Evolutionary conservation across 768 basidiomycete species (phyloP).

Genomic region (Suillus luteus): DNA sequence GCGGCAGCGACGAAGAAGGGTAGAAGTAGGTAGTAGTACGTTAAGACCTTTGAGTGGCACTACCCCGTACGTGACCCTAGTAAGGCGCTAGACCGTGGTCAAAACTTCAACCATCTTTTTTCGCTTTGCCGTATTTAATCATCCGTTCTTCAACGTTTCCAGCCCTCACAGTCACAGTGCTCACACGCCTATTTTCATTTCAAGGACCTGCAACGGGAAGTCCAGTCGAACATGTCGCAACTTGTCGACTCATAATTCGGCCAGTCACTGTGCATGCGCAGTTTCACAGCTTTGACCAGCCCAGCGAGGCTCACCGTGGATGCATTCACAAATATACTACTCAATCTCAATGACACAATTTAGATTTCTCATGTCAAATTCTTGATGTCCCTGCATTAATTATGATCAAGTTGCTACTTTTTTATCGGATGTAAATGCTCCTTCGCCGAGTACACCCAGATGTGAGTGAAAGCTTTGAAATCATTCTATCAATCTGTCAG

Average conservation of each 20-base stretch:
- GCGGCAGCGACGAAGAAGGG: neutral
- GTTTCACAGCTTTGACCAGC: neutral
- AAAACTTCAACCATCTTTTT: constrained; percentile 5
- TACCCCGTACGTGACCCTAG: neutral
- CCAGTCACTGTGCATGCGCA: neutral
- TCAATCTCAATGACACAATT: neutral
- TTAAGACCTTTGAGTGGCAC: constrained; percentile 4
- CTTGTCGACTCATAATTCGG: neutral
- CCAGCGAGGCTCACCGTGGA: neutral
- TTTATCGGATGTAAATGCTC: neutral
- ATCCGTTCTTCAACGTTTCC: neutral
- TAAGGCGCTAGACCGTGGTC: constrained; percentile 1
- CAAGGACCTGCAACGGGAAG: no score
- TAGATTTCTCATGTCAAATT: neutral
- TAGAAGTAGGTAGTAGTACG: neutral
- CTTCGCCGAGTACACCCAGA: neutral
- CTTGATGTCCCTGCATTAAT: neutral
- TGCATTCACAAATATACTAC: neutral
- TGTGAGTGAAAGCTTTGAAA: neutral
- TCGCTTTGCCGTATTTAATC: neutral
- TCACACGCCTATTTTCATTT: neutral
- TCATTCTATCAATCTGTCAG: neutral
- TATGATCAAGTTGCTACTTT: neutral
- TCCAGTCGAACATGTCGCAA: neutral
- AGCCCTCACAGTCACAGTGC: no score